phyloP scores from a whole-genome alignment of 805 yeast genomes.

The Ogataea wickerhamii region DNA sequence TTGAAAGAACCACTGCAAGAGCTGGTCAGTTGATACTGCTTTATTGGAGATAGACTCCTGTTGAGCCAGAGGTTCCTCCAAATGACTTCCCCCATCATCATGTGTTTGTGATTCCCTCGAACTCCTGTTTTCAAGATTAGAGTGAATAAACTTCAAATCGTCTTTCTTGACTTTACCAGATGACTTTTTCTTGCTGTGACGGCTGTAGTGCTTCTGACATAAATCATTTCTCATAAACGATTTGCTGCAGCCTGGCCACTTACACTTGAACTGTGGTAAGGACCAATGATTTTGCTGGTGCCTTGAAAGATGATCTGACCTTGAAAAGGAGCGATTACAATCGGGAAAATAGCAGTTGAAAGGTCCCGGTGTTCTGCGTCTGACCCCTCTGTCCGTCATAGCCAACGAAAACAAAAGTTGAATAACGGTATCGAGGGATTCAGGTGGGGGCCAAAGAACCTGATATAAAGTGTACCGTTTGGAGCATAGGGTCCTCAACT shows the following conservation, averaged over 20 bases:
- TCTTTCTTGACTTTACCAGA: background rate
- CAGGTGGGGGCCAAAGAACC: no score
- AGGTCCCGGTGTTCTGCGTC: background rate
- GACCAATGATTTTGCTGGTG: slow-evolving; percentile 50
- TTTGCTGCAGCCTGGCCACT: background rate
- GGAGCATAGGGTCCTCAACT: no score
- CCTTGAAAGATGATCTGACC: slow-evolving; percentile 55
- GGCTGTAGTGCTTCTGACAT: background rate
- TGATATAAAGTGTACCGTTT: no score
- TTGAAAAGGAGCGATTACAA: slow-evolving; percentile 49
- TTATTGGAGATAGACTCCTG: background rate
- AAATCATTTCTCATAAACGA: background rate
- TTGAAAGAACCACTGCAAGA: slow-evolving; percentile 7
- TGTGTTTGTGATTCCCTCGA: background rate
- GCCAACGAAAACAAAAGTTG: no score
- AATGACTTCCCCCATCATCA: no score
- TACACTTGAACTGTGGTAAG: slow-evolving; percentile 29
- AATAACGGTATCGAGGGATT: no score
- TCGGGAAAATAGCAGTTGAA: slow-evolving; percentile 36
- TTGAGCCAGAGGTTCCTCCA: no score
- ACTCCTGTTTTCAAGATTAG: background rate
- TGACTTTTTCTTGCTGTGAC: background rate
- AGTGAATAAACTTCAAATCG: background rate
- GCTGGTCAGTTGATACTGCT: background rate
- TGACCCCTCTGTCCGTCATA: background rate